Base-by-base conservation (phyloP, 2,329 filamentous ascomycete species). In the Magnaporthales sp. region DNA sequence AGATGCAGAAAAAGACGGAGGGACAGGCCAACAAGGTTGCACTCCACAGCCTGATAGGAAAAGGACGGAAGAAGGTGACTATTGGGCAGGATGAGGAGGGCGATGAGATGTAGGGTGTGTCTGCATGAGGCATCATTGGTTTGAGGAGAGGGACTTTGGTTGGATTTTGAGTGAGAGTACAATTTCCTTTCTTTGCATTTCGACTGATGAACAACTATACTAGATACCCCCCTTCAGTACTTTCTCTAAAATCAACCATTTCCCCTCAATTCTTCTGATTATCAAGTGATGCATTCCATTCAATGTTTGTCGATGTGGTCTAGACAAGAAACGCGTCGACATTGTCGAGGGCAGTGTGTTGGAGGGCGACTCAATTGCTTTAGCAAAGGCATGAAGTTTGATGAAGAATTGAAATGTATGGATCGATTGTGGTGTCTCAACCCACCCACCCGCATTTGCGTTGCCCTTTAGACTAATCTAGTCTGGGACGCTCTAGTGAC, bases 1-100 rank as follows among this genome's bases (percentile, higher is more conserved):
- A 92, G 81, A 97, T 99, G 90, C 92, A 96, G 80, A 91, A 91
- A 84, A 99, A 97, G 84, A 90, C 96, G 75, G 91, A 91, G 69
- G 88, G 89, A 68, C 94, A 98, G 80, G 87, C 91, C 77, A 91
- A 96, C 80, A 95, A 93, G 80, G 90, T 98, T 74, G 91, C 91
- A 72, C 82, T 97, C 74, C 92, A 96, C 80, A 89, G 92, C 77
- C 89, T 98, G 75, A 94, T 91, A 70, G 91, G 90, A 73, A 86
- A 86, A 82, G 68, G 74, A 71, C 46, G 46, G 32, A 26, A 62
- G 31, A 31, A 51, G 65, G 26, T 32, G 60, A 60, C 6, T 13
- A 54, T 46, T 19, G 63, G 63, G 32, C 38, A 65, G 4, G 63
- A 58, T 30, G 54, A 58, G n/a, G 64, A 61, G 8, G 64, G 51